Conservation (phyloP, 1,139 yeast genomes). For the Yamadazyma diospyri region DNA sequence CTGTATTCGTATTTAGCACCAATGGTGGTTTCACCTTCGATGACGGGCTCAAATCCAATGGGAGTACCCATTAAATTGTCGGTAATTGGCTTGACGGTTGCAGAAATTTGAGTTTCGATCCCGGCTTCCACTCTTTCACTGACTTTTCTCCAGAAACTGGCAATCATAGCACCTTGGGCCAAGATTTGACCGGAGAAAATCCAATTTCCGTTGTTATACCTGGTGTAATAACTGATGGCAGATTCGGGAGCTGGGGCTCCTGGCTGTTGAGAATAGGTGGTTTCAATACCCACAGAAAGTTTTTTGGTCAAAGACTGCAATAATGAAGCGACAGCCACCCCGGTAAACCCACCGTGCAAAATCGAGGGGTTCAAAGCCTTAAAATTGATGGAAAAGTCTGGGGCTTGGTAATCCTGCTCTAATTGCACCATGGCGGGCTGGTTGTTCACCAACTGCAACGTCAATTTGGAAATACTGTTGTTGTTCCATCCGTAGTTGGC, state of each 20-base stretch:
- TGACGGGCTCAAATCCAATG: constrained; percentile 72
- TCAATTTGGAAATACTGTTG: constrained; percentile 74
- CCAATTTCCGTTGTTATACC: constrained; percentile 88
- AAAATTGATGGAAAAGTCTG: constrained; percentile 83
- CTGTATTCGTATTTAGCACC: constrained; percentile 99
- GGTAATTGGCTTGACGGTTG: constrained; percentile 72
- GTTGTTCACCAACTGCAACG: constrained; percentile 81
- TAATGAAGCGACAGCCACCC: constrained; percentile 88
- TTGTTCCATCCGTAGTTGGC: constrained; percentile 90
- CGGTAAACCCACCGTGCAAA: constrained; percentile 62
- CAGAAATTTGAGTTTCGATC: constrained; percentile 83
- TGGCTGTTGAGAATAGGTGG: constrained; percentile 81
- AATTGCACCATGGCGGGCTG: constrained; percentile 95
- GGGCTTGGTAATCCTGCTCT: constrained; percentile 93
- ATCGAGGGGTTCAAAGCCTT: constrained; percentile 89
- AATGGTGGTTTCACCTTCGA: constrained; percentile 88
- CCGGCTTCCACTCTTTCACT: constrained; percentile 96
- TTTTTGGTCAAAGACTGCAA: constrained; percentile 85
- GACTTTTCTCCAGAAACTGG: constrained; percentile 92
- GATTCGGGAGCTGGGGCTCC: constrained; percentile 84
- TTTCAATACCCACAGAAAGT: constrained; percentile 87
- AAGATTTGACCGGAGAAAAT: constrained; percentile 91
- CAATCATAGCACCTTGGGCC: constrained; percentile 86
- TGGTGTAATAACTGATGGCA: constrained; percentile 85
- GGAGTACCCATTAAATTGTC: constrained; percentile 83